Conservation (phyloP, 257 asterid genomes). For the Haberlea rhodopensis region DNA sequence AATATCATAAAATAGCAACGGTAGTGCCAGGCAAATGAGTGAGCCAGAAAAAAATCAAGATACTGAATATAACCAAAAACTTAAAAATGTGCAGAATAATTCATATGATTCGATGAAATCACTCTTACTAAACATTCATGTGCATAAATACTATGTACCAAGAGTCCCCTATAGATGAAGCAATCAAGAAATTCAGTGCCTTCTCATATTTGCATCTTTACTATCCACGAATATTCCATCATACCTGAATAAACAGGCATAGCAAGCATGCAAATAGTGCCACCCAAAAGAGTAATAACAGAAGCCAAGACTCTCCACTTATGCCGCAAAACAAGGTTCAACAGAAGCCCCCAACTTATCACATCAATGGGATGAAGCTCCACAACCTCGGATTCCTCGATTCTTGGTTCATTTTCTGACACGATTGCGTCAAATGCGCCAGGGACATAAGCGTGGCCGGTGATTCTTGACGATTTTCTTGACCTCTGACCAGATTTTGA, state of each 20-base stretch:
- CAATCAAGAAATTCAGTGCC: background rate
- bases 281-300: constrained; percentile 54
- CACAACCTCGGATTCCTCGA: constrained; percentile 38
- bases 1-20: background rate
- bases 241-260: constrained; percentile 80
- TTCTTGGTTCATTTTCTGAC: constrained; percentile 59
- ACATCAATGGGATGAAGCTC: constrained; percentile 51
- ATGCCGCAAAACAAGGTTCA: constrained; percentile 63
- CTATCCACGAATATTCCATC: constrained; percentile 2
- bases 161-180: background rate
- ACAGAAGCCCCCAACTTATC: constrained; percentile 77
- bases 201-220: background rate
- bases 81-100: background rate
- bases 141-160: background rate
- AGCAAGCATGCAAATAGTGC: constrained; percentile 71
- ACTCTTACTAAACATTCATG: background rate
- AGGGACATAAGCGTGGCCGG: constrained; percentile 57
- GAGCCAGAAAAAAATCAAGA: background rate
- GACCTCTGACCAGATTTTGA: constrained; percentile 23
- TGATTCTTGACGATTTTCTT: constrained; percentile 24
- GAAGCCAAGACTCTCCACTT: constrained; percentile 69
- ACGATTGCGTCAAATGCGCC: constrained; percentile 75
- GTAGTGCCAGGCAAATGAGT: background rate
- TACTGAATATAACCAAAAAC: background rate
- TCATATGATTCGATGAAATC: background rate